Evolutionary conservation across 495 filamentous ascomycete species (phyloP).

Genomic region (Neurospora sp.): DNA sequence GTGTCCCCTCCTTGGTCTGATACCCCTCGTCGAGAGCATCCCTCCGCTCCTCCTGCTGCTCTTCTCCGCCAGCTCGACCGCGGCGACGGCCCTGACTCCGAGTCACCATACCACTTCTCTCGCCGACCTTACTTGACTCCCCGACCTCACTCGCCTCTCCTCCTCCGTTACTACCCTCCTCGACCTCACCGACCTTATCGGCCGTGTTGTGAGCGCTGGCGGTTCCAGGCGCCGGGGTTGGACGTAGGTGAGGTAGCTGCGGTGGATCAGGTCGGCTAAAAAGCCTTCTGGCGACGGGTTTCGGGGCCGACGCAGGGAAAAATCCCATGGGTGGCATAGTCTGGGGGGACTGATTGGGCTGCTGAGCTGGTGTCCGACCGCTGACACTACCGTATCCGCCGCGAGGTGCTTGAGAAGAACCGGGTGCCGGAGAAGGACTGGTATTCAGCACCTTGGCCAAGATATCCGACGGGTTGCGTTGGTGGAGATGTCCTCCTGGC

Average conservation of each 20-base stretch:
- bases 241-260: neutral
- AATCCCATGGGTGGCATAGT: neutral
- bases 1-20: too few relatives aligned
- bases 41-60: neutral
- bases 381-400: too few relatives aligned
- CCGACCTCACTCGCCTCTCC: too few relatives aligned
- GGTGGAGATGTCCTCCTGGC: neutral
- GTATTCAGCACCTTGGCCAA: neutral
- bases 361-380: too few relatives aligned
- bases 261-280: neutral
- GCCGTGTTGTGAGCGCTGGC: neutral
- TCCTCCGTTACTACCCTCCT: too few relatives aligned
- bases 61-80: neutral
- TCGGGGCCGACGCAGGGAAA: neutral
- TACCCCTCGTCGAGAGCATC: too few relatives aligned
- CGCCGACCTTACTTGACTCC: too few relatives aligned
- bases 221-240: neutral
- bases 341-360: too few relatives aligned
- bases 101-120: neutral
- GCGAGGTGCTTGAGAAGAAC: neutral
- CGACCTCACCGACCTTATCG: too few relatives aligned
- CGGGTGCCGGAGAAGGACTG: neutral
- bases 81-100: neutral
- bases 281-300: neutral
- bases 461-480: neutral